These are phyloP conservation scores for Sorghum bicolor DNA, from an alignment of 176 grass and related monocot species.

Conservation along the genomic window Sorghum_bicolor_NCBIv3 NC_012878.2:49900501-49901000, in stretches of 20 bases:
- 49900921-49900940: slow-evolving; percentile 11
- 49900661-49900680: slow-evolving; percentile 49
- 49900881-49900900: background rate
- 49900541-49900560: slow-evolving; percentile 19
- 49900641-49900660: slow-evolving; percentile 14
- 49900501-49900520: slow-evolving; percentile 22
- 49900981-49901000: slow-evolving; percentile 49
- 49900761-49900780: background rate
- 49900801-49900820: background rate
- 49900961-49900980: slow-evolving; percentile 25
- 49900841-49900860: background rate
- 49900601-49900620: slow-evolving; percentile 44
- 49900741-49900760: background rate
- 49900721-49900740: background rate
- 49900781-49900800: background rate
- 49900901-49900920: background rate
- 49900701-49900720: slow-evolving; percentile 10
- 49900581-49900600: slow-evolving; percentile 19
- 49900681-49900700: background rate
- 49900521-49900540: slow-evolving; percentile 18
- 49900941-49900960: background rate
- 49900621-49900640: slow-evolving; percentile 27
- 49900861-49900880: background rate
- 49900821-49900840: background rate
- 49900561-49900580: slow-evolving; percentile 25